phyloP scores from a whole-genome alignment of 192 early-diverging fungal species.

The Coemansia sp. region DNA sequence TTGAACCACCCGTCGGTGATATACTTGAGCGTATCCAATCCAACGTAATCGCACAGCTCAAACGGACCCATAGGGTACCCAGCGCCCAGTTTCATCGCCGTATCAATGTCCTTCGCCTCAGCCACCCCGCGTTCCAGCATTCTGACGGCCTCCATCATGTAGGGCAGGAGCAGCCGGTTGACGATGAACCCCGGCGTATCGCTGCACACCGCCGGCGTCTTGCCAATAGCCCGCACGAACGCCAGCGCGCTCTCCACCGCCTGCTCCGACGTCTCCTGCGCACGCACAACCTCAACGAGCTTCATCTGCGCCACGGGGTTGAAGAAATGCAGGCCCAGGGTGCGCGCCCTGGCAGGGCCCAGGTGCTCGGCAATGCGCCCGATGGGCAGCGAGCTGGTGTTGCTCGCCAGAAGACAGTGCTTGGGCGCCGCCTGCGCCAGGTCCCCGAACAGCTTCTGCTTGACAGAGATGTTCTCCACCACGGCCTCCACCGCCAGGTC shows the following conservation, averaged over 20 bases:
- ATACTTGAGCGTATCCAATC: conserved; percentile 94
- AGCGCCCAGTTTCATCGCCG: conserved; percentile 50
- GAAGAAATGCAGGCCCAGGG: conserved; percentile 95
- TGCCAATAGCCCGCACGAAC: conserved; percentile 75
- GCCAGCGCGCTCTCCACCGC: conserved; percentile 64
- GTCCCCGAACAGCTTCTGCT: conserved; percentile 75
- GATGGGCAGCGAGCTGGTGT: conserved; percentile 91
- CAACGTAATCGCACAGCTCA: conserved; percentile 62
- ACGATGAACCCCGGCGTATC: conserved; percentile 98
- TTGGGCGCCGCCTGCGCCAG: conserved; percentile 72
- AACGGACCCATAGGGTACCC: conserved; percentile 20
- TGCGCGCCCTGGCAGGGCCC: conserved; percentile 53
- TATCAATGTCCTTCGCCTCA: conserved; percentile 80
- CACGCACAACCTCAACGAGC: conserved; percentile 90
- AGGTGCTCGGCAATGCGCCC: conserved; percentile 71
- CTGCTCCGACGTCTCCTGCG: conserved; percentile 57
- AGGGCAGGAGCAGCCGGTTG: conserved; percentile 93
- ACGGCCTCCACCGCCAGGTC: conserved; percentile 95
- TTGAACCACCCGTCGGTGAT: conserved; percentile 94
- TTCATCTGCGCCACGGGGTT: conserved; percentile 99
- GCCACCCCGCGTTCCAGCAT: conserved; percentile 90
- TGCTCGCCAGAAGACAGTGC: conserved; percentile 80
- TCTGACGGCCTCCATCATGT: conserved; percentile 94
- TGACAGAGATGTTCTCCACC: conserved; percentile 88
- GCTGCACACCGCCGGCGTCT: conserved; percentile 89